Evolutionary conservation across 1,284 basidiomycete genomes (phyloP).

Genomic region (Polyporus tsugae): DNA sequence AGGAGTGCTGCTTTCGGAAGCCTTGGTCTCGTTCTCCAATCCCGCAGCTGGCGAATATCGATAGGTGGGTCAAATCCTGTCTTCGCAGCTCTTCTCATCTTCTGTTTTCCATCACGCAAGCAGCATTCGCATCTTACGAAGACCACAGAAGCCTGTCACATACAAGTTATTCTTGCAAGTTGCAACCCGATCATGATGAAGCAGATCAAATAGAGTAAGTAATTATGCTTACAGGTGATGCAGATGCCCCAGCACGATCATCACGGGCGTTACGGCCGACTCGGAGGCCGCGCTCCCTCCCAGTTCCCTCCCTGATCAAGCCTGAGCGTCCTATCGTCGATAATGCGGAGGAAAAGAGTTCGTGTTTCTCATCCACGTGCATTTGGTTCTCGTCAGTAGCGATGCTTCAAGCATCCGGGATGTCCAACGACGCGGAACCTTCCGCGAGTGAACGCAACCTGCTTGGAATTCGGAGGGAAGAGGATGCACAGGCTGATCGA

Average conservation of each 20-base stretch:
- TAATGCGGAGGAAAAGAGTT: neutral
- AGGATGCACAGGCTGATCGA: neutral
- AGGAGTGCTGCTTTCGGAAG: neutral
- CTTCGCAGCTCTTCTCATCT: neutral
- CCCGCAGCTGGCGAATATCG: neutral
- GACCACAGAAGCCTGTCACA: neutral
- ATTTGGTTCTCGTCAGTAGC: neutral
- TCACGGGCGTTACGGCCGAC: neutral
- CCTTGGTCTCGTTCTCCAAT: too few relatives aligned
- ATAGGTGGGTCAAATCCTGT: neutral
- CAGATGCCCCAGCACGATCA: neutral
- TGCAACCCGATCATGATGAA: slow-evolving; percentile 3
- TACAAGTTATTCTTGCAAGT: neutral
- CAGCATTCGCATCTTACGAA: neutral
- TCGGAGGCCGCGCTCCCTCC: neutral
- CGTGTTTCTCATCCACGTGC: neutral
- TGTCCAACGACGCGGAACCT: neutral
- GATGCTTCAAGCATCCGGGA: neutral
- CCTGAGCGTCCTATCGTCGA: neutral
- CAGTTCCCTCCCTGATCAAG: too few relatives aligned
- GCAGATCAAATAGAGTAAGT: neutral
- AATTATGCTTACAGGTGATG: neutral
- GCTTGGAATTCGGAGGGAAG: neutral
- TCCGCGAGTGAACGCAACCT: neutral
- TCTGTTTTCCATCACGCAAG: neutral